Percentiles rank a stretch among this genome's conserved stretches.
phyloP scores from a whole-genome alignment of 163 green algal species.

The Volvox carteri region DNA sequence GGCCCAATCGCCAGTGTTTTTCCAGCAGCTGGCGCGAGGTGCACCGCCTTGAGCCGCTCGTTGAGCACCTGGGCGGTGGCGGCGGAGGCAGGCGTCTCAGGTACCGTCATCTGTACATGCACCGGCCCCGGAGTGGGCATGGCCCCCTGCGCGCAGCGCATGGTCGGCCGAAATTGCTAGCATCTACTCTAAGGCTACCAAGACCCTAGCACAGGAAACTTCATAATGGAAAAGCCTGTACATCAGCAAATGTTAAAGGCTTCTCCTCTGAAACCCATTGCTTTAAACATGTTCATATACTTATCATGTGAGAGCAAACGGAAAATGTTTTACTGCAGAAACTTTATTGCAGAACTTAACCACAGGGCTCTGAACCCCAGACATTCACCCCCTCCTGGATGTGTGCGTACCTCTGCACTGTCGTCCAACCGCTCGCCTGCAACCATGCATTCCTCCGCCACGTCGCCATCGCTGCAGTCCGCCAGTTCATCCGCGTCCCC shows the following conservation, averaged over 20 bases:
- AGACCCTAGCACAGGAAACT: neutral
- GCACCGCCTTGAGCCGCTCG: slow-evolving; percentile 45
- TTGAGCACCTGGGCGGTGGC: slow-evolving; percentile 49
- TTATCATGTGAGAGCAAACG: no score
- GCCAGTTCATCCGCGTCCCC: slow-evolving; percentile 61
- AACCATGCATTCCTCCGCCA: slow-evolving; percentile 17
- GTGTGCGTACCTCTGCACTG: slow-evolving; percentile 27
- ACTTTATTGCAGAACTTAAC: no score
- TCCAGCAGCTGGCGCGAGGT: neutral
- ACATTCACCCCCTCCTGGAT: no score
- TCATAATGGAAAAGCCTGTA: neutral
- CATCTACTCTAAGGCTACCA: neutral
- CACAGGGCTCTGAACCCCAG: neutral
- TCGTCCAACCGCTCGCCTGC: slow-evolving; percentile 11
- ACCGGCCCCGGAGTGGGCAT: slow-evolving; percentile 49
- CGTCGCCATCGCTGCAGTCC: slow-evolving; percentile 25
- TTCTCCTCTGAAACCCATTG: no score
- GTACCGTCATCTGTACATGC: slow-evolving; percentile 84
- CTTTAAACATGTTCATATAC: no score
- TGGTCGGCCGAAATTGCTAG: neutral
- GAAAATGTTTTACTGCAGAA: no score
- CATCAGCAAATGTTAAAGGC: neutral
- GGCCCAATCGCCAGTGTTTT: slow-evolving; percentile 38
- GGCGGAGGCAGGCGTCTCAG: slow-evolving; percentile 88
- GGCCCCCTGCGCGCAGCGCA: slow-evolving; percentile 50